Base-by-base conservation (phyloP, 345 rosid genomes). In the Bruguiera sexangula region DNA sequence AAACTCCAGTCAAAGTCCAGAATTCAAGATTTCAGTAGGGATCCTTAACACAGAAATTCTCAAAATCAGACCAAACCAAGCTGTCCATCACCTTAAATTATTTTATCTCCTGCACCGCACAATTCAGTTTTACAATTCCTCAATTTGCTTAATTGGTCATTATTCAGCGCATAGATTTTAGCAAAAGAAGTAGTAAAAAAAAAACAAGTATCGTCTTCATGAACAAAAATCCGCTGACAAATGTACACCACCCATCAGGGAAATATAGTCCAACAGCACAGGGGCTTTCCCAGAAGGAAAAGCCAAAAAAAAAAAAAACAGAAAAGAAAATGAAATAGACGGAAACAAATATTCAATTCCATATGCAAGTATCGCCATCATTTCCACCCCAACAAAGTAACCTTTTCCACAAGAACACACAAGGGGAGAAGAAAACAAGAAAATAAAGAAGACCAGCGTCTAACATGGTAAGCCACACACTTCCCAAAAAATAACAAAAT, bases 361-460 rank as follows among this genome's bases (percentile, higher is more conserved):
- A 37, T 20, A 19, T 22, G 13, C n/a, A 67, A 55, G 29, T 20
- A n/a, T 1, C 8, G 9, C 37, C 37, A 34, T 34, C 37, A 1
- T 34, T 34, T 34, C 9, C 37, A 34, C 2, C 37, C 37, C 37
- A 34, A 34, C 37, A 34, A 66, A 11, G 22, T 27, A 22, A 15
- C 31, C 16, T 13, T 43, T 43, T 43, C 18, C 9, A 11, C 15
- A 43, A 43, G 5, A 43, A 43, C 50, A 11, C 18, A 15, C 50
- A 11, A 39, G 16, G 50, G 19, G 50, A 43, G 18, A 3, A 43
- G 22, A 56, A 56, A 21, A 3, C 32, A 32, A 59, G 15, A 13
- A 60, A 26, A 26, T 7, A 68, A 39, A 50, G 0, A 62, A 8
- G 29, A 63, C 53, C 64, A 72, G 48, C 58, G 58, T 46, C 73